Evolutionary conservation across 148 eudicot genomes (phyloP), one percentile per base, ranked within the genome.

Genomic region (Amaranthus palmeri): DNA sequence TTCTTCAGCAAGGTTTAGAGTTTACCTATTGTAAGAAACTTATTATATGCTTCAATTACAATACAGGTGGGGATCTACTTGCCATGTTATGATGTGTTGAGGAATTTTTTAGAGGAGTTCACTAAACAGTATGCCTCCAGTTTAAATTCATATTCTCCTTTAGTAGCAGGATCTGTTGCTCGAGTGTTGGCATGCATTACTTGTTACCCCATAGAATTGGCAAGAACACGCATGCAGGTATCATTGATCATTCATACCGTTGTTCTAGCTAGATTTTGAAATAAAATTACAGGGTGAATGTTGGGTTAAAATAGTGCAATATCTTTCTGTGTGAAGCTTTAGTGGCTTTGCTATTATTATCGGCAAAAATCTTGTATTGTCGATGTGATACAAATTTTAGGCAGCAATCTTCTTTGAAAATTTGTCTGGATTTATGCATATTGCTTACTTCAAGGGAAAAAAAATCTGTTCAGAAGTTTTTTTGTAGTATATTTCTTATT

Each of bases 201-300:
- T 77, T 93, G 97, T 78, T 93, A 93, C 64, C 98, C 98, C 58
- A 82, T 93, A 59, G 98, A 93, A 67, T 84, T 93, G 79, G 97
- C 97, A 64, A 83, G 92, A 72, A 93, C 98, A 11, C 89, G 98
- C 41, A 91, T 93, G 98, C 98, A 93, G 98, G 98, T 88, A 89
- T 52, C 10, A 43, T 58, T 10, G 11, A 44, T 52, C 59, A 14
- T 74, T 25, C 8, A 41, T 68, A 41, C 62, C 18, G 43, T 61
- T 43, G 48, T 40, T 13, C 11, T 52, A 10, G 11, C 48, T 72
- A 6, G 17, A 49, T 40, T 57, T 61, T 62, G 48, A 13, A 25
- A 8, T 0, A 4, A 14, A 10, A 10, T 48, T 61, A 54, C 15
- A 10, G 8, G 12, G 46, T 78, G 54, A 11, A 45, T 54, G 66